These are phyloP conservation scores for Arthroderma sp. DNA, from an alignment of 2,329 filamentous ascomycete genomes.

Conservation along the genomic window DNA sequence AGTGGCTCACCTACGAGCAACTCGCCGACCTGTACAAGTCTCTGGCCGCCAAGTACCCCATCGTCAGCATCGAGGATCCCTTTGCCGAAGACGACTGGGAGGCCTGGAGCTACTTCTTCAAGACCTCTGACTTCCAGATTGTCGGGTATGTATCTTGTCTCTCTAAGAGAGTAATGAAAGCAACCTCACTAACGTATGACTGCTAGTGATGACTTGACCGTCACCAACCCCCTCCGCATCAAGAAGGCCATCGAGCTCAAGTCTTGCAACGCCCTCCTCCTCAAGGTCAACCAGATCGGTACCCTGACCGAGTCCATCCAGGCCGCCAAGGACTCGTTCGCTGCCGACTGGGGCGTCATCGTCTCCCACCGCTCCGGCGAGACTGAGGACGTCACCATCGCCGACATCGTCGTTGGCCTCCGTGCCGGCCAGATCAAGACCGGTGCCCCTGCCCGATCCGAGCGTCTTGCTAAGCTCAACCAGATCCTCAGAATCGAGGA, in stretches of 20 bases:
- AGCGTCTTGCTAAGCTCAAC: slow-evolving; percentile 99
- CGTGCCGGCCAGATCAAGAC: slow-evolving; percentile 98
- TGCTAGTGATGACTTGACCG: slow-evolving; percentile 78
- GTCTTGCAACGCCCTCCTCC: slow-evolving; percentile 92
- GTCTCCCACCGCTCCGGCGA: slow-evolving; percentile 98
- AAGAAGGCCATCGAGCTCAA: slow-evolving; percentile 99
- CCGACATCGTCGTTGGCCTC: slow-evolving; percentile 94
- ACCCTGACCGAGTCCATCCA: slow-evolving; percentile 98
- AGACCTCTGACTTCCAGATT: slow-evolving; percentile 96
- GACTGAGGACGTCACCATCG: slow-evolving; percentile 99
- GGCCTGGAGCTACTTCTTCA: slow-evolving; percentile 99
- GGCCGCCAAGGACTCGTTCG: slow-evolving; percentile 96
- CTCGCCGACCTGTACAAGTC: slow-evolving; percentile 83
- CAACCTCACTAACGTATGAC: slow-evolving; percentile 12
- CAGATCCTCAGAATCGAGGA: slow-evolving; percentile 99
- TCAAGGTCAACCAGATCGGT: slow-evolving; percentile 99
- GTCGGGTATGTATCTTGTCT: slow-evolving; percentile 47
- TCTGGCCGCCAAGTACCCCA: slow-evolving; percentile 89
- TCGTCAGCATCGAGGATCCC: slow-evolving; percentile 96
- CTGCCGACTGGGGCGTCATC: slow-evolving; percentile 96
- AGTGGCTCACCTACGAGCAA: slow-evolving; percentile 99
- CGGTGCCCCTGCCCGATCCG: slow-evolving; percentile 86
- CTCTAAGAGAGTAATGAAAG: background rate
- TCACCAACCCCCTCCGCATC: slow-evolving; percentile 98
- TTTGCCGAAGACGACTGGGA: slow-evolving; percentile 99